A percentile compares a stretch with the other conserved stretches of the same genome.
Conservation (phyloP, 805 yeast genomes). For the Wickerhamomyces strasburgensis region DNA sequence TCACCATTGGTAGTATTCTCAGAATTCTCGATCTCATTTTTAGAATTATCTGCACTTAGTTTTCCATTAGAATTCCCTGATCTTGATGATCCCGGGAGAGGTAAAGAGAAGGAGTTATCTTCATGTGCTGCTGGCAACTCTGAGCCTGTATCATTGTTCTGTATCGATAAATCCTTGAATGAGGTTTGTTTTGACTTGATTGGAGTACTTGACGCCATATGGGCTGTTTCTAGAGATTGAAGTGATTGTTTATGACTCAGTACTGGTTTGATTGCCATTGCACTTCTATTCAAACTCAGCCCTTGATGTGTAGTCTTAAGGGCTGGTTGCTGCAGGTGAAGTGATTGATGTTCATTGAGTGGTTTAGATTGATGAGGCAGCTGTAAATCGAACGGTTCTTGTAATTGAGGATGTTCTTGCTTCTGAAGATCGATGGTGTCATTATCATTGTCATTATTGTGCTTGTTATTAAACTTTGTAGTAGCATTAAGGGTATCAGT, state of each 20-base stretch:
- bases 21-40: conserved; percentile 11
- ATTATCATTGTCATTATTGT: conserved; percentile 5
- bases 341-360: not conserved
- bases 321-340: conserved; percentile 1
- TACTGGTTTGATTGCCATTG: conserved; percentile 9
- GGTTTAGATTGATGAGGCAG: not conserved
- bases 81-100: conserved; percentile 30
- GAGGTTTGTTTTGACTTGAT: conserved; percentile 4
- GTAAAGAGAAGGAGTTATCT: conserved; percentile 51
- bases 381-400: not conserved
- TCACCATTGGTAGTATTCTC: not conserved
- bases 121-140: conserved; percentile 14
- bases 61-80: no score
- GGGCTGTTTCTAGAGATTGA: conserved; percentile 10
- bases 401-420: not conserved
- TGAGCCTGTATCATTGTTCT: conserved; percentile 1
- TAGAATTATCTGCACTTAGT: no score
- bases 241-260: conserved; percentile 17
- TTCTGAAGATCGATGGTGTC: not conserved
- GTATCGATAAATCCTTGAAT: conserved; percentile 1
- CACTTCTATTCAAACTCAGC: conserved; percentile 10
- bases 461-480: no score
- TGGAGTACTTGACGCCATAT: conserved; percentile 19
- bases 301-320: conserved; percentile 8
- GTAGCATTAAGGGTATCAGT: conserved; percentile 3